Evolutionary conservation across 805 yeast genomes (phyloP).

Genomic region (Saccharomycopsis sp.): DNA sequence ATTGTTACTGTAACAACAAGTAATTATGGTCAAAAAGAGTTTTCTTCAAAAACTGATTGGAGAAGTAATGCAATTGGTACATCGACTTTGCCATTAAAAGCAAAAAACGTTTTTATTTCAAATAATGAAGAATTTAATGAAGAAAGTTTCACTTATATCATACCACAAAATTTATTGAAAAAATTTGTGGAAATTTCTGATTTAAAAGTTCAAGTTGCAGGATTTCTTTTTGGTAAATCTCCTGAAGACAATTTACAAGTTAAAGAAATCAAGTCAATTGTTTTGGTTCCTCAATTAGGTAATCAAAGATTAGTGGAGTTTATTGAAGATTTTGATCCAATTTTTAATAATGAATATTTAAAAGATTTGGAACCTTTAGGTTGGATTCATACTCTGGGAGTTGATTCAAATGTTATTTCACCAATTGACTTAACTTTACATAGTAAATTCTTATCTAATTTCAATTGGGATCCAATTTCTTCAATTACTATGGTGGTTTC

Average conservation of each 20-base stretch:
- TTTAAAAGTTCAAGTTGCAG: constrained; percentile 73
- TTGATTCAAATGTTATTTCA: constrained; percentile 50
- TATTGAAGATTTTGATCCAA: constrained; percentile 28
- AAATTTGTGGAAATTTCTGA: constrained; percentile 77
- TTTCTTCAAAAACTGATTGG: constrained; percentile 87
- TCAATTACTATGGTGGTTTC: constrained; percentile 54
- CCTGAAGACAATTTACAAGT: constrained; percentile 63
- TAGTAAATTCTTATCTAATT: constrained; percentile 26
- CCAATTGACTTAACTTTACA: constrained; percentile 64
- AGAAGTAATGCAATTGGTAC: constrained; percentile 76
- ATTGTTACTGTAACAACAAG: constrained; percentile 90
- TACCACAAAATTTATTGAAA: constrained; percentile 74
- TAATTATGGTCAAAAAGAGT: constrained; percentile 74
- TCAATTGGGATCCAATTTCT: neutral
- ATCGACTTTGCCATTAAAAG: constrained; percentile 57
- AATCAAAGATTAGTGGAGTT: constrained; percentile 54
- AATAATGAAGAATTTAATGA: constrained; percentile 53
- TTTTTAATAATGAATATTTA: constrained; percentile 31
- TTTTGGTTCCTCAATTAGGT: constrained; percentile 83
- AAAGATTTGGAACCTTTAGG: constrained; percentile 73
- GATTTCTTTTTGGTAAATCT: constrained; percentile 66
- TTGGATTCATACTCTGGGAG: constrained; percentile 86
- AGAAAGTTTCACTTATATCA: constrained; percentile 52
- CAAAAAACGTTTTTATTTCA: constrained; percentile 64
- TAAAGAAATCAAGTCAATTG: constrained; percentile 69